Base-by-base conservation (phyloP, 2,329 filamentous ascomycete genomes). In the Raffaelea ambrosiae region DNA sequence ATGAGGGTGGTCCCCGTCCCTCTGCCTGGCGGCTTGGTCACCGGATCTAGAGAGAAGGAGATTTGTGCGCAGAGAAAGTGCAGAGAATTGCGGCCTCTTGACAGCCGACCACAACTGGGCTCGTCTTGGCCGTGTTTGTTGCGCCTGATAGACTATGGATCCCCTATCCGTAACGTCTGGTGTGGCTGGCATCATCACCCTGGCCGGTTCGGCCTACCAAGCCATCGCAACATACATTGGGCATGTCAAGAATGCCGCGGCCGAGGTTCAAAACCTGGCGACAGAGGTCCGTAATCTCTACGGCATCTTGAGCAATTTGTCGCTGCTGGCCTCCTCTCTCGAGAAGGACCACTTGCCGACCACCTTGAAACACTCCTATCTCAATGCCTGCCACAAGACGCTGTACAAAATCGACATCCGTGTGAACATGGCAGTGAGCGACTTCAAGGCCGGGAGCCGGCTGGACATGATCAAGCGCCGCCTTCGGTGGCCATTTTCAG, bases 121-220 rank as follows among this genome's bases (percentile, higher is more conserved):
- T n/a, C n/a, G n/a, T n/a, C n/a, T 13, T 7, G 13, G 26, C 26
- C 26, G 7, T 29, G 26, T 13, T 29, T 29, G 26, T 31, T 14
- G 20, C 20, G 16, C n/a, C n/a, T n/a, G n/a, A n/a, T n/a, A n/a
- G 13, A 36, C 18, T 18, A 48, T 45, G 43, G 58, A 64, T 23
- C 55, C 55, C 7, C 38, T 65, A 2, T 61, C 59, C 11, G 50
- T 63, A 16, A 45, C 61, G 3, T 54, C 53, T 3, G 55, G 58
- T 33, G 59, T 65, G 21, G 59, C 59, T 9, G 60, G 61, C 10
- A 51, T 65, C 5, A 48, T 65, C 20, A 53, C 48, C 1, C 42
- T 64, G 2, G 54, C 56, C 14, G 58, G 60, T 14, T 33, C 54
- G 2, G 48, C 61, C 3, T 60, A 60, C 29, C 19, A 40, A 3